Conservation (phyloP, 2,329 filamentous ascomycete genomes). For the Aureobasidium sp. region DNA sequence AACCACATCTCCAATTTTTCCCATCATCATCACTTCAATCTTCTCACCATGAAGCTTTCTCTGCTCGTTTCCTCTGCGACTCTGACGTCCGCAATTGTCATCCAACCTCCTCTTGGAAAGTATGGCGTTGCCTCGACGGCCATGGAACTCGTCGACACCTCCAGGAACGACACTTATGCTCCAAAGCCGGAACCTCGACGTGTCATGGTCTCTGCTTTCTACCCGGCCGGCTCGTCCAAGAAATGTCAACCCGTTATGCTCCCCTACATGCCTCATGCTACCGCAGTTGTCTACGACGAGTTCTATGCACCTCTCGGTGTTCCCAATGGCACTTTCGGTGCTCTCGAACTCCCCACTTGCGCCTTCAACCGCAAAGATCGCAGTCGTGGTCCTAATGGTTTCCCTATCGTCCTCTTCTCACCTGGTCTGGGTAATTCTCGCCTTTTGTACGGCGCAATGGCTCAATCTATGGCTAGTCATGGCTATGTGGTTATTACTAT, state of each 20-base stretch:
- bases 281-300: conserved; percentile 14
- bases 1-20: not conserved
- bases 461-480: conserved; percentile 40
- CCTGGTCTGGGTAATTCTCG: conserved; percentile 40
- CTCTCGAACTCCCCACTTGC: conserved; percentile 14
- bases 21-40: not conserved
- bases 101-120: not conserved
- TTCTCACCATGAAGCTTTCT: not conserved
- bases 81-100: not conserved
- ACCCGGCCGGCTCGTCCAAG: conserved; percentile 7
- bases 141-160: not conserved
- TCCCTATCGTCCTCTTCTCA: conserved; percentile 28
- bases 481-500: conserved; percentile 43
- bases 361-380: conserved; percentile 13
- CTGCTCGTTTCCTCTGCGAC: not conserved
- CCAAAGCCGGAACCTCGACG: not conserved
- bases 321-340: conserved; percentile 17
- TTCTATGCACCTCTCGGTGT: conserved; percentile 12
- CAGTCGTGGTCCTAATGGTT: conserved; percentile 26
- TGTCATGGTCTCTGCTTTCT: conserved; percentile 16
- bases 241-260: conserved; percentile 4
- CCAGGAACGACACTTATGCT: not conserved
- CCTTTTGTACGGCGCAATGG: conserved; percentile 38
- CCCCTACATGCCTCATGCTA: conserved; percentile 16
- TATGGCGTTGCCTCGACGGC: not conserved